Evolutionary conservation across 164 flowering plant genomes (phyloP), one percentile per base, ranked within the genome.

Genomic region (Umbellularia californica): DNA sequence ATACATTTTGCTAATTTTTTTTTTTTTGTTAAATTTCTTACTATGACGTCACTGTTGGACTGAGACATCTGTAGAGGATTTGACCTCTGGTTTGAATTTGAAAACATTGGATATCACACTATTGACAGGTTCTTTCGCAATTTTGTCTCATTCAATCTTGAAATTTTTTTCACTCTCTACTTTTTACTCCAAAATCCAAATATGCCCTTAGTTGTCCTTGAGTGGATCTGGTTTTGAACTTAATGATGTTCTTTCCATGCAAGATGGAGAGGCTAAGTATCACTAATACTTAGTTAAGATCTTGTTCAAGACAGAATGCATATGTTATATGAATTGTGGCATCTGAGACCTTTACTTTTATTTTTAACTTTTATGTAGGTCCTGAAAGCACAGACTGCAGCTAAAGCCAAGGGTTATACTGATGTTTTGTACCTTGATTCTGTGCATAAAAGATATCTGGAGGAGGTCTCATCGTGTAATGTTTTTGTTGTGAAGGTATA

Each of bases 381-480:
- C 60, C 72, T 89, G 33, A 88, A 86, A 72, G 84, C 92, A 69
- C 73, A 77, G 65, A 58, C 67, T 25, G 78, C 79, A 71, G 95
- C 95, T 0, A 91, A 88, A 72, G 79, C 64, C 73, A 82, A 78
- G 73, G 95, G 93, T 72, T 91, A 84, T 79, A 85, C 93, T 3
- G 95, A 91, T 77, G 95, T 91, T 20, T 28, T 91, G 71, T 91
- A 84, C 81, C 87, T 91, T 41, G 95, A 91, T 73, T 77, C 92
- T 0, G 84, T 82, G 58, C 73, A 83, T 67, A 89, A 82, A 75
- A 89, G 77, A 77, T 65, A 88, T 73, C 63, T 91, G 6, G 93
- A 91, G 83, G 95, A 91, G 79, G 92, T 89, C 22, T 87, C 95
- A 71, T 77, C 93, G 71, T 89, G 90, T 72, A 91, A 91, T 71